Percentiles rank a stretch among this genome's conserved stretches.
These are phyloP conservation scores for Aspergillus candidus DNA, from an alignment of 2,329 filamentous ascomycete species.

Conservation along the genomic window DNA sequence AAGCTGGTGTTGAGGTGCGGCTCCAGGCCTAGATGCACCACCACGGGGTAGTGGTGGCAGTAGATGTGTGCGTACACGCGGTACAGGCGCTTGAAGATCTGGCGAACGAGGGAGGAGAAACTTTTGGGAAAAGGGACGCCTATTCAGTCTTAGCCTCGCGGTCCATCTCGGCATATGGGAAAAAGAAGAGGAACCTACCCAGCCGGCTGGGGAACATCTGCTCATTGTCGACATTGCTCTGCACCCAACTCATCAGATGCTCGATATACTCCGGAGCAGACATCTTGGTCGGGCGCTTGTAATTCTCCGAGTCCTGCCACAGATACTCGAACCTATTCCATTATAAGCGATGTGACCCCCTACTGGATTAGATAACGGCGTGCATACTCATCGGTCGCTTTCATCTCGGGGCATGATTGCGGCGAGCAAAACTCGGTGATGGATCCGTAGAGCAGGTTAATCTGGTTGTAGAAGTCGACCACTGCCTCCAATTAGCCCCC, in stretches of 20 bases:
- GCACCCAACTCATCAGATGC: slow-evolving; percentile 95
- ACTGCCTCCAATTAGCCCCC: slow-evolving; percentile 49
- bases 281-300: slow-evolving; percentile 96
- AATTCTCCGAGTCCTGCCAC: slow-evolving; percentile 94
- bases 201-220: slow-evolving; percentile 90
- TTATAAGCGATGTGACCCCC: slow-evolving; percentile 1
- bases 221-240: slow-evolving; percentile 92
- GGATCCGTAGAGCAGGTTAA: slow-evolving; percentile 96
- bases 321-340: slow-evolving; percentile 82
- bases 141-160: slow-evolving; percentile 19
- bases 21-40: slow-evolving; percentile 89
- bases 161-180: background rate
- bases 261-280: slow-evolving; percentile 95
- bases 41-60: slow-evolving; percentile 97
- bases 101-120: slow-evolving; percentile 80
- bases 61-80: slow-evolving; percentile 98
- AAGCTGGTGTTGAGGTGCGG: slow-evolving; percentile 98
- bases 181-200: slow-evolving; percentile 44
- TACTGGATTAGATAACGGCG: background rate
- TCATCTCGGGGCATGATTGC: slow-evolving; percentile 97
- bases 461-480: slow-evolving; percentile 99
- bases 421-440: slow-evolving; percentile 99
- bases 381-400: slow-evolving; percentile 92
- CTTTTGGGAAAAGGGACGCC: slow-evolving; percentile 92
- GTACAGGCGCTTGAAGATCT: slow-evolving; percentile 98